Evolutionary conservation across 768 basidiomycete genomes (phyloP), one percentile per base, ranked within the genome.

Genomic region (Agaricus subrufescens): DNA sequence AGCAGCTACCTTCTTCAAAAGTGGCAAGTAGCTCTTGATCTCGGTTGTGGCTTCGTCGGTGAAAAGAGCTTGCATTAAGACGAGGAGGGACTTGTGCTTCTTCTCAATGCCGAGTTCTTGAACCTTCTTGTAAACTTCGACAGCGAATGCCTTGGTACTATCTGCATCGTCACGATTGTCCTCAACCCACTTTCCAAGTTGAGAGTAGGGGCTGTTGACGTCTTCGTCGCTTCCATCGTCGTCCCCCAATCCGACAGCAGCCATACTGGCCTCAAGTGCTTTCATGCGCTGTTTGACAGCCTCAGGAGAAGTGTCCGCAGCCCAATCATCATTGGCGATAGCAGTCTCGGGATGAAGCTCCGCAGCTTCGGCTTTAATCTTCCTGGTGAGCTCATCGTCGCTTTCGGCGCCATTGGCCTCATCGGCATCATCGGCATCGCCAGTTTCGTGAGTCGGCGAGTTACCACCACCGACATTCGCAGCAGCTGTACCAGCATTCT

Each of bases 151-250:
- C 62, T 76, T 80, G 39, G 73, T 60, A 57, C 80, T 78, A 3
- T 75, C 73, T 19, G 74, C 74, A 15, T 69, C 70, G 29, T 71
- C 76, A 39, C 76, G 76, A 56, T 86, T 85, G 58, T 94, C 92
- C 63, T 85, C 81, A 56, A 92, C 78, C 96, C 95, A 98, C 43
- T 75, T 79, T 4, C 91, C 91, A 50, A 98, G 85, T 39, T 82
- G 79, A 39, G 82, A 71, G 68, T 97, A 97, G 5, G 95, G 94
- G 57, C 89, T 93, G 59, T 94, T 90, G 2, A 71, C 82, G 59
- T 86, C 92, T 30, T 93, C 93, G 40, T 94, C 94, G 57, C 90
- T 91, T 37, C 91, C 93, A 1, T 91, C 94, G 23, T 94, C 94
- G 30, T 95, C 96, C 19, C 87, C 91, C 25, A 75, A 77, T 57